Conservation (phyloP, 805 yeast species). For the Candida railenensis region DNA sequence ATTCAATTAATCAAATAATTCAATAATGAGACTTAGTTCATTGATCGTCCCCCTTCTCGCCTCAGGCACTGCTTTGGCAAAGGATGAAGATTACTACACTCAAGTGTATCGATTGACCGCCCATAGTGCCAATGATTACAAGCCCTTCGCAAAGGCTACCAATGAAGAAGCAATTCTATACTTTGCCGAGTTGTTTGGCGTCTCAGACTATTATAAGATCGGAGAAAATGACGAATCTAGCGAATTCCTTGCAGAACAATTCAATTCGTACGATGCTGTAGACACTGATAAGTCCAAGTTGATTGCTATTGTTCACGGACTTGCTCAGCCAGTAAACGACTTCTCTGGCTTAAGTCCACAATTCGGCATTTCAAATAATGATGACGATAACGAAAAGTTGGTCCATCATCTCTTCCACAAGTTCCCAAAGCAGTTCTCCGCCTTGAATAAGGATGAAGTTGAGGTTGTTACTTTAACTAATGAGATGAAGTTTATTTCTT, state of each 20-base stretch:
- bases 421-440: constrained; percentile 18
- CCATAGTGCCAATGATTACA: not conserved
- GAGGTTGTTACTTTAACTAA: constrained; percentile 19
- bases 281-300: constrained; percentile 23
- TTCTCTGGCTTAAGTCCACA: constrained; percentile 18
- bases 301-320: constrained; percentile 43
- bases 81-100: not conserved
- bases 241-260: constrained; percentile 22
- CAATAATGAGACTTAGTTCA: constrained; percentile 7
- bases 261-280: not conserved
- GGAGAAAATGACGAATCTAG: constrained; percentile 22
- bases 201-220: constrained; percentile 34
- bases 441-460: constrained; percentile 5
- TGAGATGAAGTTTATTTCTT: constrained; percentile 22
- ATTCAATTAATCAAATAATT: constrained; percentile 2
- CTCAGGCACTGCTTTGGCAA: not conserved
- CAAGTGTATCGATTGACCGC: not conserved
- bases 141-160: not conserved
- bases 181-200: constrained; percentile 46
- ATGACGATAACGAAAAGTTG: constrained; percentile 4
- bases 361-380: constrained; percentile 4
- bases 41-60: constrained; percentile 1
- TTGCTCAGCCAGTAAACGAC: constrained; percentile 28
- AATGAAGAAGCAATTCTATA: constrained; percentile 36
- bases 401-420: constrained; percentile 12